phyloP scores from a whole-genome alignment of 2,329 filamentous ascomycete species.

The Paraconiothyrium sp. region DNA sequence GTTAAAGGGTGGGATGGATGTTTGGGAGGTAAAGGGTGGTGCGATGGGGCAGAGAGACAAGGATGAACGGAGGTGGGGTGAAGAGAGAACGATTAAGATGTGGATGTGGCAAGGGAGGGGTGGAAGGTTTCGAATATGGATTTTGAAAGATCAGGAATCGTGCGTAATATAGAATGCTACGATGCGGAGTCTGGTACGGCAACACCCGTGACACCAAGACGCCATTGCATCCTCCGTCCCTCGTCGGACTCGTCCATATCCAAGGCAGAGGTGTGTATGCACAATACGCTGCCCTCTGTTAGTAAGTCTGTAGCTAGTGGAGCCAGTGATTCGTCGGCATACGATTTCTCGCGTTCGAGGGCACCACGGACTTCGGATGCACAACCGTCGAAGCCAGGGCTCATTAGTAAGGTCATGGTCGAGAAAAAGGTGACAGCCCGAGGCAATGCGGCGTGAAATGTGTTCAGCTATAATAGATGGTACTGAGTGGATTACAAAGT shows the following conservation, averaged over 20 bases:
- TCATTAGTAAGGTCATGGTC: background rate
- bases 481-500: conserved; percentile 1
- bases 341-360: background rate
- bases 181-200: background rate
- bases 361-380: conserved; percentile 2
- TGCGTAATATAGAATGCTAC: background rate
- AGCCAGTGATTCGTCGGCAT: background rate
- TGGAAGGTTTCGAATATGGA: background rate
- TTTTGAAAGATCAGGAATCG: background rate
- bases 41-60: background rate
- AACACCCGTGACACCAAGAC: background rate
- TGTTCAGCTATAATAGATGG: background rate
- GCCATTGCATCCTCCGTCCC: background rate
- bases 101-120: background rate
- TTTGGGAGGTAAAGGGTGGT: background rate
- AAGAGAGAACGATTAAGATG: background rate
- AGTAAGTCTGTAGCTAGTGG: background rate
- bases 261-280: background rate
- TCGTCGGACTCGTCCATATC: background rate
- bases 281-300: background rate
- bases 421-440: background rate
- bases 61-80: background rate
- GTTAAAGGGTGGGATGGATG: background rate
- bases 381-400: background rate
- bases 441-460: background rate